These are phyloP conservation scores for Rubroshorea leprosula DNA, from an alignment of 345 rosid genomes.

Conservation along the genomic window DNA sequence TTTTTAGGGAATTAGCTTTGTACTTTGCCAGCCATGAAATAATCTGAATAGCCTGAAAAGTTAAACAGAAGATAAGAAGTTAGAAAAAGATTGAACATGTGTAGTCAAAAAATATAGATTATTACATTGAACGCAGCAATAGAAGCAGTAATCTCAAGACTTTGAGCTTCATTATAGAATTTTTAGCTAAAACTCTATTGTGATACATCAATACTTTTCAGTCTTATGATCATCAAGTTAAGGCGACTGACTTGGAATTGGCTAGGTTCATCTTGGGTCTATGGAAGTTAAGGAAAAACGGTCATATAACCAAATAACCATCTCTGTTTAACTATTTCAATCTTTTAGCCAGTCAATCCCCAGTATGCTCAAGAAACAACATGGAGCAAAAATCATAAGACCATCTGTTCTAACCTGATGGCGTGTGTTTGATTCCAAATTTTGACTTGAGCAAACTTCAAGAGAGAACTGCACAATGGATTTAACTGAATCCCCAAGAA, in stretches of 20 bases:
- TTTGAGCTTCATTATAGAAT: neutral
- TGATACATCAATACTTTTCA: neutral
- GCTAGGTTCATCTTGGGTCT: too few relatives aligned
- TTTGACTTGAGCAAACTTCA: constrained; percentile 90
- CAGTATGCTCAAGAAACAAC: too few relatives aligned
- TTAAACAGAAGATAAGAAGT: constrained; percentile 21
- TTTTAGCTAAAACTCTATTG: neutral
- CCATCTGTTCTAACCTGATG: constrained; percentile 76
- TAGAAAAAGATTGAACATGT: neutral
- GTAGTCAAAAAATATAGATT: too few relatives aligned
- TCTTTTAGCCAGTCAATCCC: too few relatives aligned
- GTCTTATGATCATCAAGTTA: neutral
- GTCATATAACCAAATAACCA: too few relatives aligned
- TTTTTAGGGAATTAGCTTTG: constrained; percentile 79
- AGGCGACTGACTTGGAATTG: neutral
- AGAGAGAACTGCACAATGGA: constrained; percentile 95
- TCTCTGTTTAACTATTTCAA: too few relatives aligned
- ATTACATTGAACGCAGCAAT: too few relatives aligned
- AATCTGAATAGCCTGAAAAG: constrained; percentile 88
- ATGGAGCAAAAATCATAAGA: neutral
- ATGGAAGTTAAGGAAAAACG: too few relatives aligned
- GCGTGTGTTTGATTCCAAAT: constrained; percentile 75
- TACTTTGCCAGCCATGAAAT: constrained; percentile 98
- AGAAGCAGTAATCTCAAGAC: neutral
- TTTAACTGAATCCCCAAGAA: constrained; percentile 94